Evolutionary conservation across 306 rosid species (phyloP).

Genomic region (Erythrophleum fordii): DNA sequence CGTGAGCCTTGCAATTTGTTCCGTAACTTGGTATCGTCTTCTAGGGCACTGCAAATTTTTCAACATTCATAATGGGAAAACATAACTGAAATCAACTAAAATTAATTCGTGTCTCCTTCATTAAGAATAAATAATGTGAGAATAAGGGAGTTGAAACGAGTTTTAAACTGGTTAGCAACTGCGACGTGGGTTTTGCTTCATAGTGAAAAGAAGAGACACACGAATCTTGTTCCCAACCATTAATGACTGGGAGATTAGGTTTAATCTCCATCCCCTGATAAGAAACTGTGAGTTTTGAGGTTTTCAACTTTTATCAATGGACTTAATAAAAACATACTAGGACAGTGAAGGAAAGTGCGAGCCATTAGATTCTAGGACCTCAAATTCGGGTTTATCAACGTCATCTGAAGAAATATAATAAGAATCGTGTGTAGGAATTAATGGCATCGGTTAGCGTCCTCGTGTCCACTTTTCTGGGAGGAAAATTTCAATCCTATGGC

Average conservation of each 20-base stretch:
- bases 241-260: neutral
- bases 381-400: constrained; percentile 1
- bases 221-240: no score
- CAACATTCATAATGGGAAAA: no score
- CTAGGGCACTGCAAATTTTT: no score
- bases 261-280: neutral
- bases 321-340: neutral
- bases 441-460: neutral
- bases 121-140: neutral
- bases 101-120: no score
- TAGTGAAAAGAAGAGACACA: no score
- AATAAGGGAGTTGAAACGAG: neutral
- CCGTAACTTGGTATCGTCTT: no score
- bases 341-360: constrained; percentile 41
- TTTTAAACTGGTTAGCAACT: no score
- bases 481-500: neutral
- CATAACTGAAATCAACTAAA: no score
- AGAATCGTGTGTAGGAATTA: neutral
- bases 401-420: constrained; percentile 30
- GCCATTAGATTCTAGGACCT: constrained; percentile 5
- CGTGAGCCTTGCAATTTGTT: no score
- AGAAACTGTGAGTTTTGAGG: constrained; percentile 17
- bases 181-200: no score
- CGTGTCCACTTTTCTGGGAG: neutral
- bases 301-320: constrained; percentile 15